Evolutionary conservation across 257 asterid species (phyloP).

Genomic region (Rubia yunnanensis): DNA sequence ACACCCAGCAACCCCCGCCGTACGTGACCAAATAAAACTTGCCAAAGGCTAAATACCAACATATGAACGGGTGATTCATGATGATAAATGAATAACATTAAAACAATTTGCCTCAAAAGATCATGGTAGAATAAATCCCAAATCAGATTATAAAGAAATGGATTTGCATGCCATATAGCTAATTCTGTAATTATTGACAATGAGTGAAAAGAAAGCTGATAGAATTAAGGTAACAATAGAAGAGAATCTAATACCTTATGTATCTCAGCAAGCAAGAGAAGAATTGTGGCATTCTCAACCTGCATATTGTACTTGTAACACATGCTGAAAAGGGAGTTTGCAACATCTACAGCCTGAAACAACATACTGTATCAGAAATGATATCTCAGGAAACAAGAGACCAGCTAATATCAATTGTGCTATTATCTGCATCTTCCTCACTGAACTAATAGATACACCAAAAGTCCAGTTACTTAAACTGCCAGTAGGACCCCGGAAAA

Average conservation of each 20-base stretch:
- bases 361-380: conserved; percentile 21
- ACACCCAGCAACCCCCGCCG: not conserved
- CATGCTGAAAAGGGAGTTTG: conserved; percentile 66
- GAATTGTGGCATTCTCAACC: conserved; percentile 83
- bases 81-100: not conserved
- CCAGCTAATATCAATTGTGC: not conserved
- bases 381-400: not conserved
- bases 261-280: conserved; percentile 95
- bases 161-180: not conserved
- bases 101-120: not conserved
- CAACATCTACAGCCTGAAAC: conserved; percentile 85
- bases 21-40: no score
- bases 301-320: conserved; percentile 81
- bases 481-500: not conserved
- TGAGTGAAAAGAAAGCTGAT: not conserved
- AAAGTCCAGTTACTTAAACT: not conserved
- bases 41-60: not conserved
- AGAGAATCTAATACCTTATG: conserved; percentile 53
- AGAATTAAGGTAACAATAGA: not conserved
- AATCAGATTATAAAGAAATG: not conserved
- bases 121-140: not conserved
- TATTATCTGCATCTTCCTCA: not conserved
- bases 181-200: not conserved
- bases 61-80: not conserved
- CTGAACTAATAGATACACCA: not conserved